Percentiles rank a stretch among this genome's conserved stretches.
These are phyloP conservation scores for Hypomontagnella submonticulosa DNA, from an alignment of 495 filamentous ascomycete genomes.

Conservation along the genomic window DNA sequence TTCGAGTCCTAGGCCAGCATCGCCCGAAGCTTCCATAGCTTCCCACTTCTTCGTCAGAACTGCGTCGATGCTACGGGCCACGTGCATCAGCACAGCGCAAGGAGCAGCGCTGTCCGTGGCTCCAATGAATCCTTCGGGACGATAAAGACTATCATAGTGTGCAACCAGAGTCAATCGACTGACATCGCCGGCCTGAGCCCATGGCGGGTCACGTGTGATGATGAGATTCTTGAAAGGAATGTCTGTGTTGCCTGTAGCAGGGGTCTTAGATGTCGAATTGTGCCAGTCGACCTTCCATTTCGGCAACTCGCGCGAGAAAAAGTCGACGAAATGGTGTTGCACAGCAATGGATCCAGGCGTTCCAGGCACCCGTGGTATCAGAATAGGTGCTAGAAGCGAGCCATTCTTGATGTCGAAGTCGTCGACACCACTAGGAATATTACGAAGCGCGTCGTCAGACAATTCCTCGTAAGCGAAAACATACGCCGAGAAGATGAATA, in stretches of 20 bases:
- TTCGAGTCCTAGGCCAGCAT: conserved; percentile 47
- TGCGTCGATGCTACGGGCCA: conserved; percentile 55
- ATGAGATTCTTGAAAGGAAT: conserved; percentile 87
- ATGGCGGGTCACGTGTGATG: conserved; percentile 82
- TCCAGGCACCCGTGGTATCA: conserved; percentile 84
- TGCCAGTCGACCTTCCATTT: conserved; percentile 83
- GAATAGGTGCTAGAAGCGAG: conserved; percentile 78
- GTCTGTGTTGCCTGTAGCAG: conserved; percentile 69
- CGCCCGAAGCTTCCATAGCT: conserved; percentile 50
- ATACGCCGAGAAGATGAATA: conserved; percentile 35
- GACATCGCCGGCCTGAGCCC: conserved; percentile 73
- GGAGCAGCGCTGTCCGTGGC: conserved; percentile 90
- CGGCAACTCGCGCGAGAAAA: conserved; percentile 76
- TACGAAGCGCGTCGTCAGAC: conserved; percentile 73
- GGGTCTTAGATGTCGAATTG: conserved; percentile 81
- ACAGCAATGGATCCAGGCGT: conserved; percentile 74
- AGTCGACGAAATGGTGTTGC: conserved; percentile 79
- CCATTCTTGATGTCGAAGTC: conserved; percentile 81
- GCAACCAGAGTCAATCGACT: conserved; percentile 85
- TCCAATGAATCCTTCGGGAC: conserved; percentile 83
- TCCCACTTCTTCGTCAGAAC: conserved; percentile 54
- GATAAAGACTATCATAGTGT: conserved; percentile 86
- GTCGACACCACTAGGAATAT: conserved; percentile 67
- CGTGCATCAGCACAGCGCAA: conserved; percentile 86
- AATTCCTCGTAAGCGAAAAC: conserved; percentile 72